A percentile compares a stretch with the other conserved stretches of the same genome.
Conservation (phyloP, 148 eudicot species). For the Gaultheria prostrata region DNA sequence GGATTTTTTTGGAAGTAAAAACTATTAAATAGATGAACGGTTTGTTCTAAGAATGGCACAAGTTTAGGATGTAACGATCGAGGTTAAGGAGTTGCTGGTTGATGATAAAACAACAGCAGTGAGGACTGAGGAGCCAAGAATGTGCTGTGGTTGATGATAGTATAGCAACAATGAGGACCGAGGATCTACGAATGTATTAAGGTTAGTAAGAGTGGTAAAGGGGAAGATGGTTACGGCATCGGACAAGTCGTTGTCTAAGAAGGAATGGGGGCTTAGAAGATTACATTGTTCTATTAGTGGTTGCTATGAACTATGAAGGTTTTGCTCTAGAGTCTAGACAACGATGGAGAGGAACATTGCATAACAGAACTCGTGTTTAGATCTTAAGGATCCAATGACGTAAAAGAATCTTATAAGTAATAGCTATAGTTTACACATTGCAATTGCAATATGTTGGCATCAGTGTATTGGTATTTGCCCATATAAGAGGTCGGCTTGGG, state of each 20-base stretch:
- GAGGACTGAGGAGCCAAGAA: neutral
- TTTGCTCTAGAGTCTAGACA: constrained; percentile 3
- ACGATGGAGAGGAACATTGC: neutral
- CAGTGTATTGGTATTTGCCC: neutral
- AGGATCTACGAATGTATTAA: neutral
- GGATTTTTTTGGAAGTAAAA: neutral
- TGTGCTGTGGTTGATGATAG: neutral
- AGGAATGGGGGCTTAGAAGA: neutral
- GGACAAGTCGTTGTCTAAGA: neutral
- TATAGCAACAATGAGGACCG: neutral
- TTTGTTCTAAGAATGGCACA: neutral
- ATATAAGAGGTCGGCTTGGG: neutral
- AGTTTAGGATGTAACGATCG: neutral
- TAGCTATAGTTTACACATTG: neutral
- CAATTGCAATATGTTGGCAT: neutral
- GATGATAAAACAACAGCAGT: neutral
- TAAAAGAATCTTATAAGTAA: neutral
- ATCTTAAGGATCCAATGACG: neutral
- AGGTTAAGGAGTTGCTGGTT: neutral
- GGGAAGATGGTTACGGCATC: neutral
- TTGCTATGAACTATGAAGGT: neutral
- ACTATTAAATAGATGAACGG: neutral
- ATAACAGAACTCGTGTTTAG: neutral
- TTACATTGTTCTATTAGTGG: neutral
- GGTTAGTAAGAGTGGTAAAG: neutral